Evolutionary conservation across 75 land plant species (phyloP).

Genomic region (Gnetum montanum): DNA sequence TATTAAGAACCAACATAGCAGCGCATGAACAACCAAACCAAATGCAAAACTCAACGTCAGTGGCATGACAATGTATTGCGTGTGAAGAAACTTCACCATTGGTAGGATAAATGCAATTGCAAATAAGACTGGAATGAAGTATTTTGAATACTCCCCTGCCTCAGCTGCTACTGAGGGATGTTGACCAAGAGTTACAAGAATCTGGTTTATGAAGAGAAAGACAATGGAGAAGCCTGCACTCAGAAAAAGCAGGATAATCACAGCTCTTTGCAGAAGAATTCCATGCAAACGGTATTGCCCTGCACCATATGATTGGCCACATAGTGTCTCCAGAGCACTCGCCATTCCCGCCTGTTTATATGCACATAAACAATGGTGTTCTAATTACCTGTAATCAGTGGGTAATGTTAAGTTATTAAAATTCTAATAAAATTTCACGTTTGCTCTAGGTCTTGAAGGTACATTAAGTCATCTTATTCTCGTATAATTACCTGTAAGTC

Average conservation of each 20-base stretch:
- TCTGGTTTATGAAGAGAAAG: conserved; percentile 38
- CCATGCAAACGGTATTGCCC: conserved; percentile 57
- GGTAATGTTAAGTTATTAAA: too few relatives aligned
- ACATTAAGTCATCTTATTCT: too few relatives aligned
- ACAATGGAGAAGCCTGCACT: conserved; percentile 25
- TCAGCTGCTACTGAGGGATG: conserved; percentile 27
- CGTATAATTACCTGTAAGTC: too few relatives aligned
- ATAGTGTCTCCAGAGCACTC: conserved; percentile 79
- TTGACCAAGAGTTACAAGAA: conserved; percentile 48
- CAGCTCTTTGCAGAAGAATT: conserved; percentile 63
- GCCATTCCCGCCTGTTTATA: conserved; percentile 90
- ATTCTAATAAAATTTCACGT: too few relatives aligned
- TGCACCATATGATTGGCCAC: conserved; percentile 85
- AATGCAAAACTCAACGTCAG: conserved; percentile 15
- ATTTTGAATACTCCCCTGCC: conserved; percentile 14
- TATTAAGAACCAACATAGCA: conserved; percentile 26
- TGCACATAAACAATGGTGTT: too few relatives aligned
- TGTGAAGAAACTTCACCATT: conserved; percentile 39
- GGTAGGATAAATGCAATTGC: conserved; percentile 30
- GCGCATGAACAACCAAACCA: conserved; percentile 13
- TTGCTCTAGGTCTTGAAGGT: too few relatives aligned
- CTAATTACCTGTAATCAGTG: too few relatives aligned
- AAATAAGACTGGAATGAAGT: conserved; percentile 18
- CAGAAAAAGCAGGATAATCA: conserved; percentile 30
- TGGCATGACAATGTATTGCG: conserved; percentile 31